These are phyloP conservation scores for Pouteria campechiana DNA, from an alignment of 179 eudicot species.

Conservation along the genomic window DNA sequence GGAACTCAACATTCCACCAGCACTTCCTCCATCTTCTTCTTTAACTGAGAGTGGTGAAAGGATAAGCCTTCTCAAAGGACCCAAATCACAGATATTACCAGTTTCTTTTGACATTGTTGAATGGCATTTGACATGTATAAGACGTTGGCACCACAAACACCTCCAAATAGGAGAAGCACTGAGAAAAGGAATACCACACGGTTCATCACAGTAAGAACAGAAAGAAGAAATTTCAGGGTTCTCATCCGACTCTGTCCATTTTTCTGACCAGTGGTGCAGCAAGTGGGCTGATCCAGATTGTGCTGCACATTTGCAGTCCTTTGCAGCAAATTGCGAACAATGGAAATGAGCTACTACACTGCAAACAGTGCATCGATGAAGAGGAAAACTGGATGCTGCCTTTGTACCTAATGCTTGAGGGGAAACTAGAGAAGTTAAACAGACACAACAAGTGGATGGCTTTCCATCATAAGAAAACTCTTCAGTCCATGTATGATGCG, in stretches of 20 bases:
- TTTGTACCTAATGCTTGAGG: constrained; percentile 42
- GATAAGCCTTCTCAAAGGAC: constrained; percentile 55
- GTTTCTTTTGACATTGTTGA: constrained; percentile 67
- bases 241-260: constrained; percentile 67
- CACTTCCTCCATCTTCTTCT: constrained; percentile 37
- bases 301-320: constrained; percentile 74
- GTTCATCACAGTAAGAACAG: constrained; percentile 80
- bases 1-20: constrained; percentile 29
- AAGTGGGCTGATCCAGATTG: constrained; percentile 57
- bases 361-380: constrained; percentile 70
- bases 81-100: constrained; percentile 76
- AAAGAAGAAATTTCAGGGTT: constrained; percentile 67
- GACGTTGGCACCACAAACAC: constrained; percentile 87
- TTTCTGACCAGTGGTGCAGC: constrained; percentile 88
- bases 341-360: constrained; percentile 70
- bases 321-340: constrained; percentile 62
- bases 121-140: constrained; percentile 73
- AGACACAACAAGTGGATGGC: constrained; percentile 75
- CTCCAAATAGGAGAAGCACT: constrained; percentile 80
- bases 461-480: constrained; percentile 55
- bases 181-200: constrained; percentile 74
- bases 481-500: constrained; percentile 74
- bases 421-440: constrained; percentile 47
- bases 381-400: constrained; percentile 39
- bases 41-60: constrained; percentile 77